These are phyloP conservation scores for Coemansia sp. DNA, from an alignment of 192 early-diverging fungal genomes.

Conservation along the genomic window DNA sequence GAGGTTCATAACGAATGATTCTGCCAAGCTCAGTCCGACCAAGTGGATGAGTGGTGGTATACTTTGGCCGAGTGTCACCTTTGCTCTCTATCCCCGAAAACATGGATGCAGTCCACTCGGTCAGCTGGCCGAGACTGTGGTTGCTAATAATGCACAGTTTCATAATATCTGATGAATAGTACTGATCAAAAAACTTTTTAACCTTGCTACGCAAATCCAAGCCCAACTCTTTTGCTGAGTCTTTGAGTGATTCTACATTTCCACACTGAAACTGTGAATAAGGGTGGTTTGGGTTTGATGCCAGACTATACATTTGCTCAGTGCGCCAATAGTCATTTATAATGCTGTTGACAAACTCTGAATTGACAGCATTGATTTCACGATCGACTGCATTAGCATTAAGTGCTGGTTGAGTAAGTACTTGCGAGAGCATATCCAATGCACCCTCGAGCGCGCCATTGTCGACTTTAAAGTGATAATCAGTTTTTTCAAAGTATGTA, in stretches of 20 bases:
- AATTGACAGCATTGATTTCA: constrained; percentile 88
- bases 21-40: constrained; percentile 62
- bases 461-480: constrained; percentile 18
- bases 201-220: constrained; percentile 74
- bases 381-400: constrained; percentile 73
- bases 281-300: constrained; percentile 62
- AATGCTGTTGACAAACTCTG: constrained; percentile 85
- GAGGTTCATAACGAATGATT: constrained; percentile 61
- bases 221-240: constrained; percentile 48
- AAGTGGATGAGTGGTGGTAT: constrained; percentile 62
- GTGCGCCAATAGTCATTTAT: constrained; percentile 63
- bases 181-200: constrained; percentile 72
- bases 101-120: constrained; percentile 71
- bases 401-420: constrained; percentile 87
- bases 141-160: constrained; percentile 81
- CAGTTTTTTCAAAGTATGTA: constrained; percentile 16
- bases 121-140: constrained; percentile 69
- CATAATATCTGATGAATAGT: constrained; percentile 93
- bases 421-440: constrained; percentile 75
- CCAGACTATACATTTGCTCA: not conserved
- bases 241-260: constrained; percentile 73
- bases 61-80: constrained; percentile 55
- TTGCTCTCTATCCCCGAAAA: constrained; percentile 76
- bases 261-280: constrained; percentile 80
- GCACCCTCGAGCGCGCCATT: constrained; percentile 53